Evolutionary conservation across 2,329 filamentous ascomycete genomes (phyloP), one percentile per base, ranked within the genome.

Genomic region (Nannizziopsis barbatae): DNA sequence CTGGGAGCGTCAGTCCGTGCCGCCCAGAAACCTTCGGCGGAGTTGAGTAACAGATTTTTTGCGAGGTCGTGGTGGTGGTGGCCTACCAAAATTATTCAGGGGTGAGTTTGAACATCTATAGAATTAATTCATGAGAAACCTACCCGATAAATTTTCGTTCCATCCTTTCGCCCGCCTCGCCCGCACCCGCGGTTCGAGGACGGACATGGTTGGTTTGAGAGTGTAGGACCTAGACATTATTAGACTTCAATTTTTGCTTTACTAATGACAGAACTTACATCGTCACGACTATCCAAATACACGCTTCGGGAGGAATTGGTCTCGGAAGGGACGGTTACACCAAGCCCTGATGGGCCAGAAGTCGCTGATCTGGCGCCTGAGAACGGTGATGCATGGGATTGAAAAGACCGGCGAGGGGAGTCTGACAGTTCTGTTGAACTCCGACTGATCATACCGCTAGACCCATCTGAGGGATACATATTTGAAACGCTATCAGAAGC

Each of bases 391-490:
- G 59, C 57, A 41, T 58, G 60, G 2, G 64, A 66, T 35, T 64
- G 61, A 50, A 59, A 58, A 2, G 65, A 67, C 41, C 59, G 63
- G 32, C 64, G 59, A 3, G 65, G 63, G 4, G 58, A 59, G 5
- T 62, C 63, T 1, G 64, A 66, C 27, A 58, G 60, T 33, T 67
- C 66, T 35, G 60, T 63, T 6, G 66, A 68, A 52, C 67, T 66
- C 12, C 60, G 60, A 47, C 65, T 68, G 5, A 56, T 55, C 40
- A 67, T 45, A 47, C 64, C 68, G 1, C 57, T 57, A 20, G 57
- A 51, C n/a, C 62, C 55, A 38, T 64, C 63, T 7, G 56, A 59
- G 15, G 50, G 46, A 14, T 30, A 45, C 1, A 42, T 45, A 22
- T 45, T 51, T n/a, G 45, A 42, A 11, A 47, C 15, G 12, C 39